A percentile compares a stretch with the other conserved stretches of the same genome.
phyloP scores from a whole-genome alignment of 495 filamentous ascomycete genomes.

The Aspergillus nidulans region DNA sequence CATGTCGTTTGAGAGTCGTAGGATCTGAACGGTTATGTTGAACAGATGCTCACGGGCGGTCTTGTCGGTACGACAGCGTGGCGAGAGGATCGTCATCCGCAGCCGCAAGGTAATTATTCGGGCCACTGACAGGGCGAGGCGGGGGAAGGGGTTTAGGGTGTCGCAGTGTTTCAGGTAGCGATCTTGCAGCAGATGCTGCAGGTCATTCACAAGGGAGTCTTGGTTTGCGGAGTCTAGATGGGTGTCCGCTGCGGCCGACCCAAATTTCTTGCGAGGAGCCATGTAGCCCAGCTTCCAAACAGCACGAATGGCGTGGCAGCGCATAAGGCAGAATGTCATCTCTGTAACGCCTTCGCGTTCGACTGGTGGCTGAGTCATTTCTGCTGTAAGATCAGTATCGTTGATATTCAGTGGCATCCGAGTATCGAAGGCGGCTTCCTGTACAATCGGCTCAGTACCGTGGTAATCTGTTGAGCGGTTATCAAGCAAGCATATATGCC shows the following conservation, averaged over 20 bases:
- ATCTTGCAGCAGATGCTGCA: slow-evolving; percentile 33
- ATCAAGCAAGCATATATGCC: slow-evolving; percentile 32
- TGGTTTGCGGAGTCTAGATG: slow-evolving; percentile 20
- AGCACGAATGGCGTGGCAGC: slow-evolving; percentile 41
- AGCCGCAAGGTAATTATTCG: slow-evolving; percentile 13
- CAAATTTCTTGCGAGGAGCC: slow-evolving; percentile 8
- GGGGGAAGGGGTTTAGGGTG: slow-evolving; percentile 27
- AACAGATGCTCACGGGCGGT: slow-evolving; percentile 18
- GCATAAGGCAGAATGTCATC: slow-evolving; percentile 72
- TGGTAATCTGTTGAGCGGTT: slow-evolving; percentile 37
- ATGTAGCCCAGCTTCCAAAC: slow-evolving; percentile 28
- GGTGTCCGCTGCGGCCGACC: slow-evolving; percentile 1
- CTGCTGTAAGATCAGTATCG: slow-evolving; percentile 18
- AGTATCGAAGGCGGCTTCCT: slow-evolving; percentile 20
- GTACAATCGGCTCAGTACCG: slow-evolving; percentile 26
- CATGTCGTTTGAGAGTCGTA: slow-evolving; percentile 51
- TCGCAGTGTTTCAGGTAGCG: slow-evolving; percentile 37
- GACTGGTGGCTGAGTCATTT: slow-evolving; percentile 39
- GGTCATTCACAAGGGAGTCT: slow-evolving; percentile 32
- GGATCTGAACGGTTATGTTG: slow-evolving; percentile 41
- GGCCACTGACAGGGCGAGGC: slow-evolving; percentile 28
- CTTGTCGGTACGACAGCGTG: slow-evolving; percentile 3
- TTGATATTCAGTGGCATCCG: slow-evolving; percentile 27
- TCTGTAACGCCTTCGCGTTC: slow-evolving; percentile 61
- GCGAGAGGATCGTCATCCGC: slow-evolving; percentile 26